Conservation (phyloP, 2,329 filamentous ascomycete species). For the Rutstroemia sp. region DNA sequence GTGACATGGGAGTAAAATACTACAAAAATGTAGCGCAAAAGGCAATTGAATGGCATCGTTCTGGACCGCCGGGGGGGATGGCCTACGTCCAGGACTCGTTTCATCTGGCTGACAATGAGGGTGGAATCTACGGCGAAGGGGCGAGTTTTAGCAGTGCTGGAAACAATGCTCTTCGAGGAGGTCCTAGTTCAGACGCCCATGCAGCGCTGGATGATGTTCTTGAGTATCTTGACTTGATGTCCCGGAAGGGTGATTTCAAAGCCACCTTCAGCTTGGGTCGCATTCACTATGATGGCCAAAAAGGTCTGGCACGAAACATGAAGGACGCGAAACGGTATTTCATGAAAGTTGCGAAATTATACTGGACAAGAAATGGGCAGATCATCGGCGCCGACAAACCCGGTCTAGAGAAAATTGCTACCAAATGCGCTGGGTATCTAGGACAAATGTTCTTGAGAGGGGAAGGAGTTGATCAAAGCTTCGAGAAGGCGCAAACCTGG, state of each 20-base stretch:
- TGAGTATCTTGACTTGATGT: constrained; percentile 74
- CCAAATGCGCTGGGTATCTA: constrained; percentile 64
- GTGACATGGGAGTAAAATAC: constrained; percentile 75
- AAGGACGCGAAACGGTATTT: constrained; percentile 61
- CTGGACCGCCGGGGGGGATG: constrained; percentile 84
- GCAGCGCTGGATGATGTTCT: constrained; percentile 88
- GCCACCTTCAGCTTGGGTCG: constrained; percentile 63
- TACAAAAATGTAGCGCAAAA: constrained; percentile 94
- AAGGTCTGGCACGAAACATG: constrained; percentile 53
- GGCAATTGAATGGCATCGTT: constrained; percentile 78
- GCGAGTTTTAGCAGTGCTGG: constrained; percentile 87
- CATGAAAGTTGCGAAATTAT: constrained; percentile 56
- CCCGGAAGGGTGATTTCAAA: constrained; percentile 65
- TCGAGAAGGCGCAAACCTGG: constrained; percentile 57
- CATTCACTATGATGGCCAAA: constrained; percentile 62
- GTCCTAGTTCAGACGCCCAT: constrained; percentile 70
- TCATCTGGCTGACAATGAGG: constrained; percentile 81
- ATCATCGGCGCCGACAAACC: constrained; percentile 47
- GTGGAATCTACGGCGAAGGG: constrained; percentile 91
- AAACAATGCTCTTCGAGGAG: constrained; percentile 66
- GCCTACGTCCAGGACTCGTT: constrained; percentile 70
- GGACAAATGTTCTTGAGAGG: constrained; percentile 66
- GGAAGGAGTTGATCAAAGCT: constrained; percentile 61
- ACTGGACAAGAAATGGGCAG: constrained; percentile 60
- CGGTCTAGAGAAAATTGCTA: constrained; percentile 55